These are phyloP conservation scores for Thermochaetoides thermophila DNA, from an alignment of 495 filamentous ascomycete species.

Conservation along the genomic window DNA sequence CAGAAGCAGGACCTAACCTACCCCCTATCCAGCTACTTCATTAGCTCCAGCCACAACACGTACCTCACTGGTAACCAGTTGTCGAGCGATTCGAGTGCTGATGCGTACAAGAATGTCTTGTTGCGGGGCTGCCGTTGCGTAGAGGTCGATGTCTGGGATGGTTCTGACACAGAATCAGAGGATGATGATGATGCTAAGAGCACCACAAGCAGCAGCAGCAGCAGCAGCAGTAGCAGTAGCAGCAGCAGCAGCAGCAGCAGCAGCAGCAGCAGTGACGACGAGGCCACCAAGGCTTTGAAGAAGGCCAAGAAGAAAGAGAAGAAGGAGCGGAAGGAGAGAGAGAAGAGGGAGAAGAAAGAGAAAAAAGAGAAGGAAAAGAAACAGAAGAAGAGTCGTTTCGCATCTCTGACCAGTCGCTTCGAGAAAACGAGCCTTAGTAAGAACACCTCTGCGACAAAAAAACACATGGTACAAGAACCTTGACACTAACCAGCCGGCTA, in stretches of 20 bases:
- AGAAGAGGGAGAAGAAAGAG: constrained; percentile 17
- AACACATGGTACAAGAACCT: too few relatives aligned
- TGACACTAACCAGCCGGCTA: constrained; percentile 16
- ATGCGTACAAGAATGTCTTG: constrained; percentile 73
- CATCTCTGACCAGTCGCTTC: constrained; percentile 23
- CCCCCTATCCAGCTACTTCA: constrained; percentile 76
- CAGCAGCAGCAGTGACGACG: constrained; percentile 18
- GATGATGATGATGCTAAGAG: constrained; percentile 16
- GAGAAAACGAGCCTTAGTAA: constrained; percentile 27
- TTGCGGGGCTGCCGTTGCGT: constrained; percentile 78
- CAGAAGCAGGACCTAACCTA: constrained; percentile 38
- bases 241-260: background rate
- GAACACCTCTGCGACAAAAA: too few relatives aligned
- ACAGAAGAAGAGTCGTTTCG: constrained; percentile 21
- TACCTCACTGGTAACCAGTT: constrained; percentile 90
- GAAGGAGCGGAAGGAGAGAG: constrained; percentile 15
- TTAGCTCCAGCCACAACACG: constrained; percentile 89
- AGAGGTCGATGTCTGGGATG: constrained; percentile 94
- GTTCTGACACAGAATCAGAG: constrained; percentile 39
- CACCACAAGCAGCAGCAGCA: constrained; percentile 11
- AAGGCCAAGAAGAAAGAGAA: constrained; percentile 2
- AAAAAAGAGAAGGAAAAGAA: constrained; percentile 4
- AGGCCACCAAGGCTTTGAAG: constrained; percentile 4
- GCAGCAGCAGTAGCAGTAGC: constrained; percentile 12
- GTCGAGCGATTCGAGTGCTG: constrained; percentile 64